phyloP scores from a whole-genome alignment of 1,284 basidiomycete genomes.

The Coniophora puteana region DNA sequence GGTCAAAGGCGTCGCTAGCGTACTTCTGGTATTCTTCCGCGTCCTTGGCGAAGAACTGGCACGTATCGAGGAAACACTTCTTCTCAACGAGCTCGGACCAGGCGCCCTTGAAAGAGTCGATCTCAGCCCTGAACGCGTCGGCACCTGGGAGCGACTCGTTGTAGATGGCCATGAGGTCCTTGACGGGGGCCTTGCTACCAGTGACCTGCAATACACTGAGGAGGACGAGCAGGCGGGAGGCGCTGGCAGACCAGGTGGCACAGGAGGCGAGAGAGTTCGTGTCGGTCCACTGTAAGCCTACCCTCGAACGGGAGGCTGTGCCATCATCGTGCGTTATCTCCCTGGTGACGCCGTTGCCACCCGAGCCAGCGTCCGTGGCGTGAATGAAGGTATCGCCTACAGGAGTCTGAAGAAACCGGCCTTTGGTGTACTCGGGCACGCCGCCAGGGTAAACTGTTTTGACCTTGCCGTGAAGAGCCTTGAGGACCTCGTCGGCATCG shows the following conservation, averaged over 20 bases:
- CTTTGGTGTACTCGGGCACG: conserved; percentile 5
- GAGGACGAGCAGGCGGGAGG: conserved; percentile 1
- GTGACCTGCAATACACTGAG: neutral
- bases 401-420: conserved; percentile 3
- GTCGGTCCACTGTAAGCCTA: conserved; percentile 2
- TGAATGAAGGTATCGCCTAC: neutral
- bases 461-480: neutral
- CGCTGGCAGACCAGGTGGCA: neutral
- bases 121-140: neutral
- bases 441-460: conserved; percentile 1
- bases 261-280: neutral
- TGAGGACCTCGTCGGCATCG: neutral
- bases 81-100: conserved; percentile 4
- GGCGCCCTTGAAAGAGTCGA: neutral
- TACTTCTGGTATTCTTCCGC: too few species aligned
- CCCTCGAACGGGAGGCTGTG: neutral
- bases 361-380: conserved; percentile 4
- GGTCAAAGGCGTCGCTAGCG: too few species aligned
- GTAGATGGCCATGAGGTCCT: neutral
- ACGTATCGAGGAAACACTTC: neutral
- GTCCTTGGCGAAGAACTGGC: conserved; percentile 2
- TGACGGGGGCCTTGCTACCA: neutral
- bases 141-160: neutral
- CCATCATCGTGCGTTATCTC: neutral
- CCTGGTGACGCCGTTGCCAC: neutral